Evolutionary conservation across 2,329 filamentous ascomycete genomes (phyloP).

Genomic region (Ceratocystis cubensis): DNA sequence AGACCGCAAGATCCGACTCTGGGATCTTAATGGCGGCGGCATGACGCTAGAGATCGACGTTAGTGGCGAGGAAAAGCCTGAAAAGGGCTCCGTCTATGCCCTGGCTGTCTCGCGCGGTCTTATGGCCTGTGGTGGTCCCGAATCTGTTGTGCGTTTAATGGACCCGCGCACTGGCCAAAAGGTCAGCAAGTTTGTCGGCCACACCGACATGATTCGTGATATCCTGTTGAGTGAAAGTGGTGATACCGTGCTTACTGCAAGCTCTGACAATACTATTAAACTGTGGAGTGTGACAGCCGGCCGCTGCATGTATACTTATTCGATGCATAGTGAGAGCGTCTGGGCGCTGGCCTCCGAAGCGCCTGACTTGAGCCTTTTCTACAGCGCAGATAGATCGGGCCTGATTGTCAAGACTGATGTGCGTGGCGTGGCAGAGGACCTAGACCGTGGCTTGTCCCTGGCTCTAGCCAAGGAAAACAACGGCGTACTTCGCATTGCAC

Average conservation of each 20-base stretch:
- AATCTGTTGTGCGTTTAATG: slow-evolving; percentile 86
- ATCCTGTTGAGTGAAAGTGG: slow-evolving; percentile 81
- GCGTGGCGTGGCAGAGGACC: slow-evolving; percentile 48
- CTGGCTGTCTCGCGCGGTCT: slow-evolving; percentile 68
- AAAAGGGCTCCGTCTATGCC: slow-evolving; percentile 93
- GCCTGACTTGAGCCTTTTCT: slow-evolving; percentile 76
- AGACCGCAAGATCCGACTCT: slow-evolving; percentile 81
- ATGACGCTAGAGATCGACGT: slow-evolving; percentile 80
- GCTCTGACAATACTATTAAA: slow-evolving; percentile 93
- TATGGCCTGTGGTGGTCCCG: slow-evolving; percentile 82
- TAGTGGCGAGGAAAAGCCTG: slow-evolving; percentile 64
- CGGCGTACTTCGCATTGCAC: slow-evolving; percentile 56
- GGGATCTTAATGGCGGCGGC: slow-evolving; percentile 82
- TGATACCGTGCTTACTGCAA: slow-evolving; percentile 85
- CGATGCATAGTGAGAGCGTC: slow-evolving; percentile 97
- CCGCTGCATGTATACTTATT: slow-evolving; percentile 92
- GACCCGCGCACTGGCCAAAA: slow-evolving; percentile 78
- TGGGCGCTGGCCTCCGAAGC: slow-evolving; percentile 91
- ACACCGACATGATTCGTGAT: slow-evolving; percentile 86
- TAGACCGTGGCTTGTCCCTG: slow-evolving; percentile 80
- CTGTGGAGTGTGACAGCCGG: slow-evolving; percentile 94
- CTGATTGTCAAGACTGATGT: slow-evolving; percentile 95
- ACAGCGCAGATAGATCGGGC: slow-evolving; percentile 85
- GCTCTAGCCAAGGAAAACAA: slow-evolving; percentile 89
- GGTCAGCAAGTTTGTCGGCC: slow-evolving; percentile 91